These are phyloP conservation scores for Arachis monticola DNA, from an alignment of 331 rosid species.

Conservation along the genomic window DNA sequence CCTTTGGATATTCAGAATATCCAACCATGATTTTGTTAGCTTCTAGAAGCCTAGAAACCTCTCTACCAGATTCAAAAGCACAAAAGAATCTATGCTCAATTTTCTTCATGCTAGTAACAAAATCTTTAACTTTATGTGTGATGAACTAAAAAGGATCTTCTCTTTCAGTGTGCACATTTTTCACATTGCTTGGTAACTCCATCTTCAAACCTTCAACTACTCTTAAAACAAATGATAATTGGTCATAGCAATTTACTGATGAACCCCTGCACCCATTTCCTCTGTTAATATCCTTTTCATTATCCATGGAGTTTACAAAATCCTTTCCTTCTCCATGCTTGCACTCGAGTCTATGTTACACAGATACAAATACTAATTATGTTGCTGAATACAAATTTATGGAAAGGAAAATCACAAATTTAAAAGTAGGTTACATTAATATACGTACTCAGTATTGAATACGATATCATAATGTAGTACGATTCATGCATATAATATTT, in stretches of 20 bases:
- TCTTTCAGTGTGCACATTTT: constrained; percentile 54
- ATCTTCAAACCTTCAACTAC: constrained; percentile 27
- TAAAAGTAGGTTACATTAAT: too few species aligned
- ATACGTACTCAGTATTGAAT: too few species aligned
- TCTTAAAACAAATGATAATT: constrained; percentile 22
- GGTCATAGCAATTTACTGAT: not conserved
- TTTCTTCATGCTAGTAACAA: constrained; percentile 76
- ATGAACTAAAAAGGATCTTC: constrained; percentile 87
- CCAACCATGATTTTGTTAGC: constrained; percentile 70
- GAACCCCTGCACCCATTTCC: constrained; percentile 10
- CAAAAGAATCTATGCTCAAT: constrained; percentile 68
- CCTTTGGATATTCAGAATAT: constrained; percentile 66
- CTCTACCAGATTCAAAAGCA: constrained; percentile 77
- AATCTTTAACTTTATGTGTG: constrained; percentile 88
- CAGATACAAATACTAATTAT: too few species aligned
- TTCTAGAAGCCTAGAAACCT: constrained; percentile 78
- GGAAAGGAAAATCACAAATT: too few species aligned
- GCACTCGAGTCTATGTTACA: not conserved
- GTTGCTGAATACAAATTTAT: too few species aligned
- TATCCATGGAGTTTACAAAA: too few species aligned
- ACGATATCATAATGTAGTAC: too few species aligned
- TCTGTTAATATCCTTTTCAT: constrained; percentile 48
- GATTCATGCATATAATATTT: too few species aligned
- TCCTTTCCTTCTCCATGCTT: constrained; percentile 18
- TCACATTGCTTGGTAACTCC: constrained; percentile 29